phyloP scores from a whole-genome alignment of 805 yeast genomes.

The Nakazawaea ishiwadae region DNA sequence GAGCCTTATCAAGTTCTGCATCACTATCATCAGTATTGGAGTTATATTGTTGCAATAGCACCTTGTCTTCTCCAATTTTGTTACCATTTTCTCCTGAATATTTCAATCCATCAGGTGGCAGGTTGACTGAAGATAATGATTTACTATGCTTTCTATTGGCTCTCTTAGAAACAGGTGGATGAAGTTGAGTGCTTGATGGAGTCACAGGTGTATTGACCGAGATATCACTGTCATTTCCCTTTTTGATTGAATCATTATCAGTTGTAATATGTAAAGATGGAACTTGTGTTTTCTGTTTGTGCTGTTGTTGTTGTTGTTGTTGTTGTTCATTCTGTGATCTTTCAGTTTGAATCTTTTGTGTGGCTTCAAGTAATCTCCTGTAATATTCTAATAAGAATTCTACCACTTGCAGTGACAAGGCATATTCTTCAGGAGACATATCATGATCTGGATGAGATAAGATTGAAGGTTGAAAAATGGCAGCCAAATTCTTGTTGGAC shows the following conservation, averaged over 20 bases:
- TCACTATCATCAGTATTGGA: constrained; percentile 10
- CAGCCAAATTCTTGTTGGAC: constrained; percentile 92
- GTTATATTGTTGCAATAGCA: constrained; percentile 5
- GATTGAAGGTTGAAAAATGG: constrained; percentile 96
- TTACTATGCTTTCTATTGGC: constrained; percentile 29
- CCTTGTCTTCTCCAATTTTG: constrained; percentile 18
- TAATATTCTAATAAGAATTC: constrained; percentile 88
- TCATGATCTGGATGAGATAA: constrained; percentile 91
- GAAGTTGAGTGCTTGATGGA: neutral
- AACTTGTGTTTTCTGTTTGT: neutral
- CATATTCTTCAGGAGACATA: constrained; percentile 88
- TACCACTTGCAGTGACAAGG: constrained; percentile 77
- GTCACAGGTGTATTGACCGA: constrained; percentile 8
- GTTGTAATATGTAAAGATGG: constrained; percentile 5
- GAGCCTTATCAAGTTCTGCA: neutral
- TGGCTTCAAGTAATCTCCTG: constrained; percentile 54
- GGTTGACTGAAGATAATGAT: constrained; percentile 42
- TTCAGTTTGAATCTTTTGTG: constrained; percentile 7
- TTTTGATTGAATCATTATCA: neutral
- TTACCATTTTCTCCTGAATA: constrained; percentile 30
- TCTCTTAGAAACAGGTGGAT: constrained; percentile 9
- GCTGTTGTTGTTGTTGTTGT: no score
- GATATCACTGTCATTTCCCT: constrained; percentile 1
- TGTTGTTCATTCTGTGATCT: no score
- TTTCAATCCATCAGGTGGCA: constrained; percentile 33